Conservation (phyloP, 495 filamentous ascomycete genomes). For the Penicillium mononematosum region DNA sequence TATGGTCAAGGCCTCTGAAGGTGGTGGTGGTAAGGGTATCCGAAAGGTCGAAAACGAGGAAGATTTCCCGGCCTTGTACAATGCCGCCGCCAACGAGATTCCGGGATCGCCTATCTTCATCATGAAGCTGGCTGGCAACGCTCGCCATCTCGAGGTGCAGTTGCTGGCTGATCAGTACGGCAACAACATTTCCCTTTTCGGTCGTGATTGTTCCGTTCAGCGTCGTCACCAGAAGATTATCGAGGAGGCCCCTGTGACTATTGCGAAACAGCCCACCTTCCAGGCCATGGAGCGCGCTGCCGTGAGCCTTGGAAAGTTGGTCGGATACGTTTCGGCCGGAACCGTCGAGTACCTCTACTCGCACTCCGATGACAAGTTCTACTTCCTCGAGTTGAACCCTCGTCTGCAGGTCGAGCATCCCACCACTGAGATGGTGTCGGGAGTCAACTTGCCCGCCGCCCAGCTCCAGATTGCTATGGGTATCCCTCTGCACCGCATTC, state of each 20-base stretch:
- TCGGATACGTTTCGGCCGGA: slow-evolving; percentile 97
- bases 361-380: slow-evolving; percentile 97
- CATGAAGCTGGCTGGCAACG: slow-evolving; percentile 98
- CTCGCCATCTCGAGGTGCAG: slow-evolving; percentile 95
- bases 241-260: slow-evolving; percentile 96
- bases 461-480: slow-evolving; percentile 99
- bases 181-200: slow-evolving; percentile 98
- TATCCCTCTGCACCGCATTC: slow-evolving; percentile 90
- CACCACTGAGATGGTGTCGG: slow-evolving; percentile 98
- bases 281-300: slow-evolving; percentile 95
- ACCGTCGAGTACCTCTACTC: slow-evolving; percentile 99
- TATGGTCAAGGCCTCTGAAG: slow-evolving; percentile 99
- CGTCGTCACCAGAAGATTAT: slow-evolving; percentile 99
- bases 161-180: slow-evolving; percentile 97
- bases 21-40: slow-evolving; percentile 99
- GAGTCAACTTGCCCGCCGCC: slow-evolving; percentile 94
- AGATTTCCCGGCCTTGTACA: slow-evolving; percentile 80
- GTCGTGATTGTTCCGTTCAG: slow-evolving; percentile 98
- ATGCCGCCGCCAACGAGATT: slow-evolving; percentile 94
- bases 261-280: slow-evolving; percentile 86
- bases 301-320: slow-evolving; percentile 86
- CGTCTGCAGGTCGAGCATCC: slow-evolving; percentile 99
- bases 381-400: slow-evolving; percentile 97
- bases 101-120: slow-evolving; percentile 99
- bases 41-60: slow-evolving; percentile 89